Evolutionary conservation across 78 protist species (phyloP).

Genomic region (Tieghemostelium lacteum): DNA sequence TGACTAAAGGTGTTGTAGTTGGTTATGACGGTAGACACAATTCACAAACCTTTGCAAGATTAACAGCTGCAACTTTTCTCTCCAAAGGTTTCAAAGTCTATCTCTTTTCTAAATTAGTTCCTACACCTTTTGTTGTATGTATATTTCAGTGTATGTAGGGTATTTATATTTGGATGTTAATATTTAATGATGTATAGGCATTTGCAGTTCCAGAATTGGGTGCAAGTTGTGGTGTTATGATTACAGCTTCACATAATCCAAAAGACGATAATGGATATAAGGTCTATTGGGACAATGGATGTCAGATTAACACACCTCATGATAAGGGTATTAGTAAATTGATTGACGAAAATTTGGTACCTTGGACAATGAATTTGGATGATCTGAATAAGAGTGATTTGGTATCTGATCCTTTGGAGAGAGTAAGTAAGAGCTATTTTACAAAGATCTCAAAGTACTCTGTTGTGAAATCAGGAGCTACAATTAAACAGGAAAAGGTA

Average conservation of each 20-base stretch:
- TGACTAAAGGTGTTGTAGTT: constrained; percentile 15
- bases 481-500: constrained; percentile 25
- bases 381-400: neutral
- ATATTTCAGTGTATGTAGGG: neutral
- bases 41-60: constrained; percentile 87
- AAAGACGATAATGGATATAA: constrained; percentile 99
- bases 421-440: neutral
- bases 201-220: constrained; percentile 76
- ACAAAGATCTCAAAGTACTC: constrained; percentile 25
- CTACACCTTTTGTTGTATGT: constrained; percentile 94
- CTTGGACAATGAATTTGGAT: constrained; percentile 65
- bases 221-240: constrained; percentile 91
- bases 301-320: constrained; percentile 87
- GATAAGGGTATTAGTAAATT: constrained; percentile 75
- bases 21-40: constrained; percentile 95
- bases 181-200: constrained; percentile 51
- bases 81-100: constrained; percentile 77
- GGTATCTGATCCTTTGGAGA: constrained; percentile 27
- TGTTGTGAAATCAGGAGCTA: neutral
- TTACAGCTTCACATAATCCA: constrained; percentile 98
- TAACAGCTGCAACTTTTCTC: constrained; percentile 88
- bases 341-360: constrained; percentile 77
- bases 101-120: constrained; percentile 67
- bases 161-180: neutral
- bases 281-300: constrained; percentile 98